Base-by-base conservation (phyloP, 208 protist genomes). In the Acanthamoeba sp. region DNA sequence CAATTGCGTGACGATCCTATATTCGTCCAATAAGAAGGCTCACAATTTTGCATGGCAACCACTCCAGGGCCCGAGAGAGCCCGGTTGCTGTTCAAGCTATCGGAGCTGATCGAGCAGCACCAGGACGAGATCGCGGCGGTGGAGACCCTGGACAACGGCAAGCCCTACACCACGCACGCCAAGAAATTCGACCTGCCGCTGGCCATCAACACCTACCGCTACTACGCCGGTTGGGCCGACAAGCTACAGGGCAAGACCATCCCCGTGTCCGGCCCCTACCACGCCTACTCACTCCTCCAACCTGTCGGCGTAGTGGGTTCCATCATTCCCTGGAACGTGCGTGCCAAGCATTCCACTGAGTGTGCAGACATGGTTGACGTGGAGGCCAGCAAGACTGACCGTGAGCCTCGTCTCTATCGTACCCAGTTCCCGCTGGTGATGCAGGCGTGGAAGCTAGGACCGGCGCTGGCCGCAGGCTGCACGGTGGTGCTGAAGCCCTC, bases 121-220 rank as follows among this genome's bases (percentile, higher is more conserved):
- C 45, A 52, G 20, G 95, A 98, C 73, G 96, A 98, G 93, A 93
- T 98, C 82, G 97, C 97, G 9, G 95, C 96, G 16, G 89, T 98
- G 16, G 98, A 99, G 96, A 96, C 95, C 71, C 95, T 98, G 24
- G 98, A 98, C 95, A 98, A 98, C 95, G 98, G 98, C 71, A 98
- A 98, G 96, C 97, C 98, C 38, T 97, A 97, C 92, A 73, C 78
- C 34, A 32, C 52, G 32, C 95, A 97, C 66, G 94, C 97, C 45
- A 95, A 96, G 29, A 76, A 96, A 50, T 95, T 91, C 0, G 98
- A 99, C 94, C 95, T 98, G 29, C 64, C 91, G 40, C 92, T 97
- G 6, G 84, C 96, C 9, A 93, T 97, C 57, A 92, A 98, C 80
- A 97, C 95, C 95, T 96, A 98, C 64, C 89, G 89, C 66, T 93